A percentile compares a stretch with the other conserved stretches of the same genome.
These are phyloP conservation scores for Singerocomus inundabilis DNA, from an alignment of 1,284 basidiomycete genomes.

Conservation along the genomic window DNA sequence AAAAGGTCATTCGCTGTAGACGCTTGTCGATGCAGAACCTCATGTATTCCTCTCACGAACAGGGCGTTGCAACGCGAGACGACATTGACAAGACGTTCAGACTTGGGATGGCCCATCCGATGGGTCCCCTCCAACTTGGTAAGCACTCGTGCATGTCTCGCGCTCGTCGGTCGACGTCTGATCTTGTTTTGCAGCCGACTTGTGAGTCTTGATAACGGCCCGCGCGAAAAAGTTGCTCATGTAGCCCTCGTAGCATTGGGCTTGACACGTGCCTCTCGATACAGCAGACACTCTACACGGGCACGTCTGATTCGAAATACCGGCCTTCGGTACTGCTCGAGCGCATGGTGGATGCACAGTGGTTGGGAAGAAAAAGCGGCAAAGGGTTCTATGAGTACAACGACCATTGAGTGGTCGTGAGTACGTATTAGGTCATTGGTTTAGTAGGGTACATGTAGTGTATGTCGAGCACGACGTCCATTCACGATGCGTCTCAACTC, in stretches of 20 bases:
- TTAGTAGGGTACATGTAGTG: no score
- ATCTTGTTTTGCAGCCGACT: conserved; percentile 56
- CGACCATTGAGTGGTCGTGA: conserved; percentile 18
- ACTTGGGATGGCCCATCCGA: conserved; percentile 94
- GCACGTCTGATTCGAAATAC: conserved; percentile 95
- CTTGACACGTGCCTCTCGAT: conserved; percentile 90
- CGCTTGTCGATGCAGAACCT: background rate
- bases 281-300: conserved; percentile 84
- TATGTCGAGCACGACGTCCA: no score
- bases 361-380: conserved; percentile 90
- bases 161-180: background rate
- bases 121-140: conserved; percentile 88
- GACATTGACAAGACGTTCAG: conserved; percentile 95
- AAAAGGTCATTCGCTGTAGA: conserved; percentile 52
- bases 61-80: conserved; percentile 88
- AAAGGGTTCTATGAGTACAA: conserved; percentile 86
- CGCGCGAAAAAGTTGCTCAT: conserved; percentile 6
- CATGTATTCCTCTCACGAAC: background rate
- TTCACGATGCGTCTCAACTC: conserved; percentile 23
- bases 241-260: conserved; percentile 67
- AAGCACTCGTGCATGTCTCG: conserved; percentile 14
- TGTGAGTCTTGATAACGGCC: conserved; percentile 49
- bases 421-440: conserved; percentile 15
- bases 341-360: conserved; percentile 95
- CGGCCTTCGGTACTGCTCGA: conserved; percentile 89